These are phyloP conservation scores for Lichtheimia corymbifera DNA, from an alignment of 371 early-diverging fungal genomes.

Conservation along the genomic window DNA sequence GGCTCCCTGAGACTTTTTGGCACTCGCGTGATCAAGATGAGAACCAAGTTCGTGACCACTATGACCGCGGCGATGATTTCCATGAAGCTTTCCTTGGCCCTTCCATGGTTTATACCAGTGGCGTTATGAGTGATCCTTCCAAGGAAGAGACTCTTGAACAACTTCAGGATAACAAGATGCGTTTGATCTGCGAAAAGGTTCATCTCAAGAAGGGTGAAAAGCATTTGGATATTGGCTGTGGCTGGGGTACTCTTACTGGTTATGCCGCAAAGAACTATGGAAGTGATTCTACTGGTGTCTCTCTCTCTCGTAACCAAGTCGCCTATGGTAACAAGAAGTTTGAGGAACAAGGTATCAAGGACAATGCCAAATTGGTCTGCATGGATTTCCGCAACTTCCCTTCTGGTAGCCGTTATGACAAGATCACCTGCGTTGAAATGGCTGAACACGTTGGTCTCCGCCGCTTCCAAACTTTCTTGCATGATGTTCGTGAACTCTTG, in stretches of 20 bases:
- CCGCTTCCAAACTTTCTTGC: conserved; percentile 88
- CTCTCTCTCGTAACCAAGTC: conserved; percentile 90
- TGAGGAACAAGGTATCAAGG: conserved; percentile 78
- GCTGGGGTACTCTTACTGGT: conserved; percentile 95
- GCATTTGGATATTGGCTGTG: conserved; percentile 96
- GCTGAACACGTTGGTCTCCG: conserved; percentile 97
- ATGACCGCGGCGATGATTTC: conserved; percentile 97
- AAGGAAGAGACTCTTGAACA: conserved; percentile 88
- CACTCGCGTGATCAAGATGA: conserved; percentile 96
- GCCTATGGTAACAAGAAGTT: conserved; percentile 86
- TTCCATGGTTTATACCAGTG: conserved; percentile 95
- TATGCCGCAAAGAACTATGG: conserved; percentile 90
- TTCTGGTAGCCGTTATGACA: conserved; percentile 80
- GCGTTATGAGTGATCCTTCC: conserved; percentile 78
- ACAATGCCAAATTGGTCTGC: conserved; percentile 79
- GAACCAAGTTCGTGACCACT: conserved; percentile 95
- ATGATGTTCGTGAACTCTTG: conserved; percentile 90
- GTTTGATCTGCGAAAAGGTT: conserved; percentile 85
- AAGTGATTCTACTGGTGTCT: conserved; percentile 90
- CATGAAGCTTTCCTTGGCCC: conserved; percentile 94
- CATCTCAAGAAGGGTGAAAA: conserved; percentile 87
- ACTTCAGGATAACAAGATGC: conserved; percentile 94
- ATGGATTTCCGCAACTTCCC: conserved; percentile 98
- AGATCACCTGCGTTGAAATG: conserved; percentile 96
- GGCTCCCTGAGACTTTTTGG: conserved; percentile 94